phyloP scores from a whole-genome alignment of 2,329 filamentous ascomycete species.

The Trichoderma simmonsii region DNA sequence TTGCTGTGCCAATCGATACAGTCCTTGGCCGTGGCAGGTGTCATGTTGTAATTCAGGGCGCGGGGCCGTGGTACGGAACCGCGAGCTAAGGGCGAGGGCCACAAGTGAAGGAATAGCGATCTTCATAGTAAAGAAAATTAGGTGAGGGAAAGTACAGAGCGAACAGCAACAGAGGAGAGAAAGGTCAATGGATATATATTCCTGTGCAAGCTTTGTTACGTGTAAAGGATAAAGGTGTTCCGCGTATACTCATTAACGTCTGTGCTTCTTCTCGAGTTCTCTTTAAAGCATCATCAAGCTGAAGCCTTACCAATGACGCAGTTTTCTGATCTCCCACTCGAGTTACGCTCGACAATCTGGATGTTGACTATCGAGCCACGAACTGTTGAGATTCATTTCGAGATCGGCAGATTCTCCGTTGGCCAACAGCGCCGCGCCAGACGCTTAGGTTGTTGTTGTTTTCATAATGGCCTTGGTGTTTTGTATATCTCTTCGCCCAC shows the following conservation, averaged over 20 bases:
- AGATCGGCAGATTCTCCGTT: neutral
- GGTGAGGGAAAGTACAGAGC: neutral
- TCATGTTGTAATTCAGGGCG: too few species aligned
- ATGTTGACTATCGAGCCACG: neutral
- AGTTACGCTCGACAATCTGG: neutral
- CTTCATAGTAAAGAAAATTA: neutral
- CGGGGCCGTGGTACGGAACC: too few species aligned
- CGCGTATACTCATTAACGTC: neutral
- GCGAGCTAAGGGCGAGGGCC: too few species aligned
- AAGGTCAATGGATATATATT: neutral
- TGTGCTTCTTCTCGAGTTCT: neutral
- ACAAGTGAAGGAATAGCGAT: too few species aligned
- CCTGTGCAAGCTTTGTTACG: neutral
- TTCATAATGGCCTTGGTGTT: neutral
- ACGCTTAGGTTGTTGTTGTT: neutral
- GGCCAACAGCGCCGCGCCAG: neutral
- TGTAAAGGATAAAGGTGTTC: too few species aligned
- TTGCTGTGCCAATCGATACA: too few species aligned
- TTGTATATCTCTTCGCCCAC: neutral
- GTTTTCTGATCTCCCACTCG: neutral
- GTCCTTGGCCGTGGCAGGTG: too few species aligned
- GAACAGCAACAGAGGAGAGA: neutral
- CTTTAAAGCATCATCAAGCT: neutral
- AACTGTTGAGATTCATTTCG: neutral
- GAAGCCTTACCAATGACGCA: neutral